Evolutionary conservation across 768 basidiomycete genomes (phyloP), one percentile per base, ranked within the genome.

Genomic region (Tricholomella constricta): DNA sequence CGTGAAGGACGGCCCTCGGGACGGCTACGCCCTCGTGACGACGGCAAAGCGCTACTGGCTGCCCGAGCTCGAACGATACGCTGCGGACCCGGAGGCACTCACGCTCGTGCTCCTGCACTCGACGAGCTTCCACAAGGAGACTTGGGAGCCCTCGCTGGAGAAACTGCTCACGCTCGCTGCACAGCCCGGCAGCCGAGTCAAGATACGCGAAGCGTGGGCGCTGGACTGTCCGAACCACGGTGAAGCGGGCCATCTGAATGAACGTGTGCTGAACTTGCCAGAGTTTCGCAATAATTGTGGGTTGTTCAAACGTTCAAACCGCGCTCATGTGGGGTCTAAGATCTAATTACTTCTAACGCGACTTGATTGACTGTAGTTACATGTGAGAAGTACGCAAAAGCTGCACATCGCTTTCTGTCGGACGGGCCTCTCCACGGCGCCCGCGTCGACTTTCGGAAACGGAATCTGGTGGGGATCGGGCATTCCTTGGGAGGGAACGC

Each of bases 151-250:
- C 1, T 76, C 79, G 3, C 57, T 88, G 12, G 72, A 74, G 20
- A 70, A 69, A 12, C 57, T 89, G 20, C 81, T 86, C 45, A 40
- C 65, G 0, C 63, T 72, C 22, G 64, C 68, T 15, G 37, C 52
- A 32, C 45, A 46, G 26, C 44, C 51, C 37, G 57, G 51, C 35
- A 63, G 60, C 29, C 45, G 41, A 41, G 56, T 72, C 23, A 70
- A 72, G 51, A 75, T 84, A 19, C 72, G 75, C 10, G 83, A 85
- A 59, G 86, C 84, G 17, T 88, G 85, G 84, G 74, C 77, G 32
- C 73, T 89, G 56, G 86, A 89, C 52, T 86, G 85, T 62, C 86
- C 86, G 2, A 89, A 89, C 60, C 86, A 89, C 62, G 86, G 86
- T 11, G 80, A 80, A 59, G 79, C 86, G 6, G 83, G 78, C 0